Conservation (phyloP, 192 early-diverging fungal genomes). For the Coemansia sp. region DNA sequence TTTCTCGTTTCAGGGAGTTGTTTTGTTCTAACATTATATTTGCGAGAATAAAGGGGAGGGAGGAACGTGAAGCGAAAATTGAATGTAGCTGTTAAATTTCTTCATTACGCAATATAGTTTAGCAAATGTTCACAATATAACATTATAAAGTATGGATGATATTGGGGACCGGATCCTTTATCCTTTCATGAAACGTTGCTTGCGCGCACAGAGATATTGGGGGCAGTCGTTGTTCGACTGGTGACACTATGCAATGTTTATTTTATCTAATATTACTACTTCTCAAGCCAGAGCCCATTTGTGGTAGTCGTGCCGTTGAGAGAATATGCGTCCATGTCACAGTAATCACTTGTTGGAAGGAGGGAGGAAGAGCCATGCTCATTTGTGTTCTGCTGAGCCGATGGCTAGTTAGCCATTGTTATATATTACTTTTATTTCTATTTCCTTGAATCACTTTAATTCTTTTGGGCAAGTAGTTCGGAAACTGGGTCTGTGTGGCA, state of each 20-base stretch:
- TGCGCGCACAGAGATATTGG: neutral
- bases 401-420: neutral
- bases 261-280: neutral
- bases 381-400: no score
- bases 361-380: no score
- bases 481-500: no score
- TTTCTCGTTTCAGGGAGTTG: neutral
- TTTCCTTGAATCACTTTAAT: neutral
- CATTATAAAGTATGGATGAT: neutral
- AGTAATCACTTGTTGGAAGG: no score
- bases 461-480: no score
- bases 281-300: neutral
- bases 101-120: neutral
- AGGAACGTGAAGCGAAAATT: neutral
- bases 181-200: neutral
- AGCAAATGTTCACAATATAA: neutral
- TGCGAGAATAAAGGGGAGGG: constrained; percentile 2
- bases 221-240: no score
- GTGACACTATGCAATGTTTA: neutral
- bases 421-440: neutral
- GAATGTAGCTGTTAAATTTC: neutral
- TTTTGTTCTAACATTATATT: neutral
- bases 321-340: no score
- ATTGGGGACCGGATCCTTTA: neutral
- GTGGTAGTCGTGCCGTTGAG: no score